A percentile compares a stretch with the other conserved stretches of the same genome.
phyloP scores from a whole-genome alignment of 106 monocot genomes.

The Gastrodia elata region DNA sequence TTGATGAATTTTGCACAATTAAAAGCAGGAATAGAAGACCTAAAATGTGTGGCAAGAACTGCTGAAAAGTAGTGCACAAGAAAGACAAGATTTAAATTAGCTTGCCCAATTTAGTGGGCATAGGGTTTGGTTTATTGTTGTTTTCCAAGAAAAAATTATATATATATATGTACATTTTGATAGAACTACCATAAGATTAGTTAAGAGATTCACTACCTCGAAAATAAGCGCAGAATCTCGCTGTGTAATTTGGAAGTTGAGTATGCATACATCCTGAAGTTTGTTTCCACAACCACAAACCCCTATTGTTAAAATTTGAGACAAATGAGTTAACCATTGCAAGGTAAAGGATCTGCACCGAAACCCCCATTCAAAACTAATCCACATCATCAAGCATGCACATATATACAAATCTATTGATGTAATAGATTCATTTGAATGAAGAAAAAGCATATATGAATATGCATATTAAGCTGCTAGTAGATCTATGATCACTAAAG shows the following conservation, averaged over 20 bases:
- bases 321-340: not conserved
- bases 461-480: not conserved
- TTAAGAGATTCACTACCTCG: constrained; percentile 48
- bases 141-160: too few relatives aligned
- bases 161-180: too few relatives aligned
- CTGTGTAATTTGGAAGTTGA: constrained; percentile 88
- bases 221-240: constrained; percentile 89
- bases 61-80: too few relatives aligned
- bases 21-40: too few relatives aligned
- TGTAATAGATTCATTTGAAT: not conserved
- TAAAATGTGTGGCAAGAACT: too few relatives aligned
- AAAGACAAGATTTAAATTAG: too few relatives aligned
- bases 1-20: too few relatives aligned
- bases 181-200: not conserved
- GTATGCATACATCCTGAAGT: constrained; percentile 92
- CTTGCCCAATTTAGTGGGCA: too few relatives aligned
- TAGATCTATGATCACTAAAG: not conserved
- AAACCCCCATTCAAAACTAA: too few relatives aligned
- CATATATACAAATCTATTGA: too few relatives aligned
- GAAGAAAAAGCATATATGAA: not conserved
- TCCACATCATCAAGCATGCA: too few relatives aligned
- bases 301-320: constrained; percentile 40
- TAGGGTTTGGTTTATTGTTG: too few relatives aligned
- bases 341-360: not conserved
- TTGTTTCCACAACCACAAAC: constrained; percentile 97